Base-by-base conservation (phyloP, 2,329 filamentous ascomycete genomes). In the Verruconis gallopava region DNA sequence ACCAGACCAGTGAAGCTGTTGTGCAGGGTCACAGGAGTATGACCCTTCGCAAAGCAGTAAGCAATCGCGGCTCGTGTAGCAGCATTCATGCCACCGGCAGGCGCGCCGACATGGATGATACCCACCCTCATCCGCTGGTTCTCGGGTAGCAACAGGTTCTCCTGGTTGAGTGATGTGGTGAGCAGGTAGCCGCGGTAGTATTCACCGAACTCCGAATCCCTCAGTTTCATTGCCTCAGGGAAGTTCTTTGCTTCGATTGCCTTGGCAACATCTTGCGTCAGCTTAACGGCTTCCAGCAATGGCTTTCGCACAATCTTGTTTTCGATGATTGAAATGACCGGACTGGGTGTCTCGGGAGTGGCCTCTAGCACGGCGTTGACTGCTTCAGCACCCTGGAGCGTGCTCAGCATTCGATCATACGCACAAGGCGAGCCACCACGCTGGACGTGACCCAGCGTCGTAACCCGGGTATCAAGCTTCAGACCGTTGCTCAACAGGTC, bases 1-100 rank as follows among this genome's bases (percentile, higher is more conserved):
- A 85, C 81, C 44, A 98, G 79, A 13, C 91, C 91, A 21, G 91
- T 85, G 62, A 98, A 98, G 19, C 91, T 91, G 54, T 98, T 98
- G 66, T 96, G 84, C 43, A 98, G 86, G 14, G 85, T 89, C 53
- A 96, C 62, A 3, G 91, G 84, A 40, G 85, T 85, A 60, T 98
- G 91, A n/a, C 91, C 91, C 45, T 86, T 77, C 35, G 83, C 82
- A 44, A 93, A 62, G 59, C 88, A 96, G 68, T 95, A 95, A 21
- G 86, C 85, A 14, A 95, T 88, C 12, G 85, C 89, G 21, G 85
- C 89, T 51, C 91, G 79, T 15, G 93, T 91, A 33, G 91, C 91
- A 20, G 89, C 88, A 63, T 98, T 98, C 84, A 98, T 96, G 53
- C 91, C 91, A 61, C 91, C 84, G 21, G 21, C 21, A 15, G 42